Evolutionary conservation across 2,329 filamentous ascomycete species (phyloP), one percentile per base, ranked within the genome.

Genomic region (Cordyceps javanica): DNA sequence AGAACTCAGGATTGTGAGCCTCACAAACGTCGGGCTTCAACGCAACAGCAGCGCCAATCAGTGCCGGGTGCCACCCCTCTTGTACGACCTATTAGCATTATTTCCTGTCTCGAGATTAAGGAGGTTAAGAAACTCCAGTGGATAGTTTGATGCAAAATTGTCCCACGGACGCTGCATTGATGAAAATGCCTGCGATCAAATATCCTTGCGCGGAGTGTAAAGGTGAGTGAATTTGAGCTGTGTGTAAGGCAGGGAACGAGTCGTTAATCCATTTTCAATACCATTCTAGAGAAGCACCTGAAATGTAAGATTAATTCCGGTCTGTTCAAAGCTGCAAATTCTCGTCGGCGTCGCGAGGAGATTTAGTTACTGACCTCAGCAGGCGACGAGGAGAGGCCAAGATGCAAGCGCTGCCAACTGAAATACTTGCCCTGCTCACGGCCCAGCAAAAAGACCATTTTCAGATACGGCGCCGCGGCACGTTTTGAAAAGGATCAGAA

Each of bases 341-440:
- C 21, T 39, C 34, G 16, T 9, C 11, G 10, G 16, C 6, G 9
- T 3, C 6, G n/a, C n/a, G n/a, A n/a, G n/a, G n/a, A n/a, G n/a
- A n/a, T n/a, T n/a, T n/a, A n/a, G 13, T 4, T 30, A 23, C 51
- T 60, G 42, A 61, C 55, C 2, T 32, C 16, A 6, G 0, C 45
- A 75, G 71, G 73, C 42, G 73, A 75, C 42, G 72, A 75, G 55
- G 67, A 67, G n/a, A 67, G 65, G 2, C 73, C 73, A 2, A 67
- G 62, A 41, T 75, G 73, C 53, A 65, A 68, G 14, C 64, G 70
- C 3, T 75, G 73, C 44, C 61, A 67, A 38, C 52, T 60, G 9
- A 73, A 71, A 44, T 62, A 67, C 16, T 61, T 75, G 8, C 61
- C 67, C 0, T 75, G 73, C 55, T 63, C 66, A 1, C 66, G 71